Conservation (phyloP, 164 flowering plant genomes). For the Paratinospora sagittata region DNA sequence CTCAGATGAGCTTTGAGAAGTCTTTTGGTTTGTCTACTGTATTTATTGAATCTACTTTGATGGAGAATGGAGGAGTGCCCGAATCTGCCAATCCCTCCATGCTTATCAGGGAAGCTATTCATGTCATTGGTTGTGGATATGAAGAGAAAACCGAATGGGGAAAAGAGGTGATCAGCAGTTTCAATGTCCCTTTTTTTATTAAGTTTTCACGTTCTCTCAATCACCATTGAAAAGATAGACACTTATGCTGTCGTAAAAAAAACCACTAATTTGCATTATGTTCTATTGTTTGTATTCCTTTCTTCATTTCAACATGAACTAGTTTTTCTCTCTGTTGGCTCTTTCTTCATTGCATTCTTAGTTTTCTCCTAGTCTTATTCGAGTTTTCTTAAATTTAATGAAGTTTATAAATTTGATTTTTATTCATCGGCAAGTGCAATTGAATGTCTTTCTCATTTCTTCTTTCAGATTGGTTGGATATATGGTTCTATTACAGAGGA, state of each 20-base stretch:
- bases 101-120: slow-evolving; percentile 2
- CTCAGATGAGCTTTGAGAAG: slow-evolving; percentile 1
- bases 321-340: not conserved
- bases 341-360: too few relatives aligned
- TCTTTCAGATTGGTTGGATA: slow-evolving; percentile 85
- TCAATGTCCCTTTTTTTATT: not conserved
- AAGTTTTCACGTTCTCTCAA: not conserved
- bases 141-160: not conserved
- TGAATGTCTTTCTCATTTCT: too few relatives aligned
- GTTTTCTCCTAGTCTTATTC: too few relatives aligned
- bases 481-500: slow-evolving; percentile 96
- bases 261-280: too few relatives aligned
- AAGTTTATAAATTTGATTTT: too few relatives aligned
- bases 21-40: not conserved
- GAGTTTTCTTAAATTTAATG: too few relatives aligned
- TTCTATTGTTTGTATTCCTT: too few relatives aligned
- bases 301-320: not conserved
- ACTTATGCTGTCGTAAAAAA: too few relatives aligned
- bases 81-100: not conserved
- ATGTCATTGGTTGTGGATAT: slow-evolving; percentile 1
- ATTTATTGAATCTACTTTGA: not conserved
- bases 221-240: not conserved
- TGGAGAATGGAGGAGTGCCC: slow-evolving; percentile 1
- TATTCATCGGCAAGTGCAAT: too few relatives aligned
- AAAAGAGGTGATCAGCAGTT: not conserved